Conservation (phyloP, 2,329 filamentous ascomycete species). For the Ophioceras dolichostomum region DNA sequence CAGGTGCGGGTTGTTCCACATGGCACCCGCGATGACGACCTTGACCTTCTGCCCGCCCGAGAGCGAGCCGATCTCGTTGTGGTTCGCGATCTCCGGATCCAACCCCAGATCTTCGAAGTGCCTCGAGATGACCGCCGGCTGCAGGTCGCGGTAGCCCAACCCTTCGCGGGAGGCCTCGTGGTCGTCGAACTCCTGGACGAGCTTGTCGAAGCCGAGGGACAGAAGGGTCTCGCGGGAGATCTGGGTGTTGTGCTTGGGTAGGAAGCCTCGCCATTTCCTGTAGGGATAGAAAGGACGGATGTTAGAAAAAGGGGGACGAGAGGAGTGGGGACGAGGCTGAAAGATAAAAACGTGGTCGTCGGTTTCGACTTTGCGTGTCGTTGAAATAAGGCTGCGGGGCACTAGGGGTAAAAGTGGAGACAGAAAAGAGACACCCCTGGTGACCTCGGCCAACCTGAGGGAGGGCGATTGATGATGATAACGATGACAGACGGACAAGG, state of each 20-base stretch:
- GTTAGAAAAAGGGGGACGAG: background rate
- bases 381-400: too few relatives aligned
- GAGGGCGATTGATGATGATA: background rate
- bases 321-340: too few relatives aligned
- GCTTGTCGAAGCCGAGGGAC: conserved; percentile 79
- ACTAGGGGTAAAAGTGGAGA: too few relatives aligned
- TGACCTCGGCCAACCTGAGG: conserved; percentile 8
- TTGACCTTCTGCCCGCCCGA: conserved; percentile 99
- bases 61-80: conserved; percentile 93
- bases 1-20: conserved; percentile 99
- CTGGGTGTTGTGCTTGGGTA: conserved; percentile 89
- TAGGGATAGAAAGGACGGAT: background rate
- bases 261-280: conserved; percentile 75
- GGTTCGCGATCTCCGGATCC: conserved; percentile 95
- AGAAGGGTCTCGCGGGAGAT: conserved; percentile 86
- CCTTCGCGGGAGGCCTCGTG: conserved; percentile 98
- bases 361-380: too few relatives aligned
- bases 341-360: too few relatives aligned
- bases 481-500: background rate
- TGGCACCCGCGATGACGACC: conserved; percentile 88
- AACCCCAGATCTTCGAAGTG: conserved; percentile 96
- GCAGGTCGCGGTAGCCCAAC: conserved; percentile 87
- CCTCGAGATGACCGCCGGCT: conserved; percentile 89
- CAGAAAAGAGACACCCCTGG: too few relatives aligned
- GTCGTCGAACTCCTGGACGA: conserved; percentile 96